Percentiles rank a stretch among this genome's conserved stretches.
Evolutionary conservation across 2,329 filamentous ascomycete species (phyloP).

Genomic region (Penicillium sp.): DNA sequence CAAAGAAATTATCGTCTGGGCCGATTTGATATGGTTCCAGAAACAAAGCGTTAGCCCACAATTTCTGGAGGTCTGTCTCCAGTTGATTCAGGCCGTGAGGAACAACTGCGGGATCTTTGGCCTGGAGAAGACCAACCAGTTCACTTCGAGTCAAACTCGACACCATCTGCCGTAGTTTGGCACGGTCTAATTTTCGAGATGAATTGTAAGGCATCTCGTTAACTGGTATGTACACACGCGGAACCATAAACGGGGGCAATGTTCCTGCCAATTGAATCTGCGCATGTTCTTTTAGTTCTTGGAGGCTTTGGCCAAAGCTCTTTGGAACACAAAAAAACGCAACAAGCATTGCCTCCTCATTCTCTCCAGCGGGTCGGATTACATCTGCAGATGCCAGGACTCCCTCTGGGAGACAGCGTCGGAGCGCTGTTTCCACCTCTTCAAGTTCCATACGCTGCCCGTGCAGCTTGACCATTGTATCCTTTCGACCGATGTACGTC

Average conservation of each 20-base stretch:
- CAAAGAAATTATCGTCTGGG: too few relatives aligned
- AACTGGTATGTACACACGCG: neutral
- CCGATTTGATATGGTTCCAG: too few relatives aligned
- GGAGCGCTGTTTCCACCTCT: constrained; percentile 34
- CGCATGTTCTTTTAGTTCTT: neutral
- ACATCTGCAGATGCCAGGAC: too few relatives aligned
- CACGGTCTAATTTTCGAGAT: constrained; percentile 1
- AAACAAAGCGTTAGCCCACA: too few relatives aligned
- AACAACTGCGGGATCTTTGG: too few relatives aligned
- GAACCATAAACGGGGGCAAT: constrained; percentile 5
- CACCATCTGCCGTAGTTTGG: neutral
- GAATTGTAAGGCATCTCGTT: neutral
- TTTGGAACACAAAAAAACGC: constrained; percentile 1
- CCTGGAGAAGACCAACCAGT: too few relatives aligned
- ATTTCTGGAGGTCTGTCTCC: too few relatives aligned
- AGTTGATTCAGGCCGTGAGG: too few relatives aligned
- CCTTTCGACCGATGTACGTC: constrained; percentile 28
- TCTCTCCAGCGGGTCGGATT: too few relatives aligned
- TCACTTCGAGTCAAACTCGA: too few relatives aligned
- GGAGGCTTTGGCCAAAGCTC: neutral
- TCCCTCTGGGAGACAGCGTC: neutral
- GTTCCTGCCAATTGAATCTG: neutral
- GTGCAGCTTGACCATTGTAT: constrained; percentile 38
- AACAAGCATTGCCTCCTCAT: neutral
- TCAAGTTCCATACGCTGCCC: constrained; percentile 41